Base-by-base conservation (phyloP, 1,139 yeast species). In the Protomyces gravidus region DNA sequence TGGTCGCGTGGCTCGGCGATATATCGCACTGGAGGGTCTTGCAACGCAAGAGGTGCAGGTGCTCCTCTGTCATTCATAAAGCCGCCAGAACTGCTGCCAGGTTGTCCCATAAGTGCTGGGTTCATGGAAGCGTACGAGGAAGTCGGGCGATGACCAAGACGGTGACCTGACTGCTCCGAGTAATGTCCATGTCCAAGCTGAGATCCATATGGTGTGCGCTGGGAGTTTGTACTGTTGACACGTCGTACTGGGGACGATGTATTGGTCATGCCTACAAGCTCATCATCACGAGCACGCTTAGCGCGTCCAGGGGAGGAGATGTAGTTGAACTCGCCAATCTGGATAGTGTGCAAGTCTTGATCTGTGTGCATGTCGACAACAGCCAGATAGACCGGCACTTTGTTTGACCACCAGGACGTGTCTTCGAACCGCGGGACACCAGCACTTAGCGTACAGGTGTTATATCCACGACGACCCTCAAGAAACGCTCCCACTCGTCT, bases 1-100 rank as follows among this genome's bases (percentile, higher is more conserved):
- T 52, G 56, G 30, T 52, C 56, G 30, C 46, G 56, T 7, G 56
- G 56, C 30, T 52, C 56, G n/a, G 56, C 56, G 7, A 52, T 45
- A 21, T 52, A 52, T 7, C 56, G 27, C 13, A 27, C 23, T 17
- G 42, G 42, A 15, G 42, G 21, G 5, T 36, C 42, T 36, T 36
- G 42, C 42, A 36, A 15, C 23, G 13, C 21, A 9, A 36, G 3
- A n/a, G 19, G 23, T 4, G 21, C 42, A 36, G 42, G 42, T 13
- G 13, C 15, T 1, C 42, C 42, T 3, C 42, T n/a, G 21, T 36
- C 42, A n/a, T 19, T 15, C 42, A 23, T 17, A 17, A 15, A 36
- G 4, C 21, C 42, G 9, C 21, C 42, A 7, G 19, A 13, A 5
- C 23, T 5, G 17, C 21, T 9, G 13, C 32, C 32, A 13, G 42